Evolutionary conservation across 495 filamentous ascomycete species (phyloP).

Genomic region (Aspergillus cavernicola): DNA sequence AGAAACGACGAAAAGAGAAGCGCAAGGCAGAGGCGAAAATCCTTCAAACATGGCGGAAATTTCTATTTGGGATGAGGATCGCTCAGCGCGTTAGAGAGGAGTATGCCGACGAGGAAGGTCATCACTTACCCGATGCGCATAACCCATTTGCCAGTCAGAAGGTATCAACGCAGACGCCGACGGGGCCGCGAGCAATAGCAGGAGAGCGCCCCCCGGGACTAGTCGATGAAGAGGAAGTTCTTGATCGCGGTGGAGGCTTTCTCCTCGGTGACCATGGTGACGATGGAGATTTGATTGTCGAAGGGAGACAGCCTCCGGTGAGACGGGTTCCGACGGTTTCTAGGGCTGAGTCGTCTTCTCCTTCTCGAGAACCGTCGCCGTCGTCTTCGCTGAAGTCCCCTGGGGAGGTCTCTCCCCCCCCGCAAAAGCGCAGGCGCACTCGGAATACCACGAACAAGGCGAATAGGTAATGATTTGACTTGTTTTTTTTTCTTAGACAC

Average conservation of each 20-base stretch:
- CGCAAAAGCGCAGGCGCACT: conserved; percentile 25
- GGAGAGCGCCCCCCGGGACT: conserved; percentile 1
- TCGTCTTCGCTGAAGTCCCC: neutral
- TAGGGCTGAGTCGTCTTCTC: neutral
- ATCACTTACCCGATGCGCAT: conserved; percentile 26
- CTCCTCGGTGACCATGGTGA: conserved; percentile 17
- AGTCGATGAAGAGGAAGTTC: conserved; percentile 15
- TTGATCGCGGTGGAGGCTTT: conserved; percentile 22
- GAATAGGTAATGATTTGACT: too few species aligned
- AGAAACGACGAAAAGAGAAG: conserved; percentile 73
- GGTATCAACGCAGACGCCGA: conserved; percentile 5
- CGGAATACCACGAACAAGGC: conserved; percentile 14
- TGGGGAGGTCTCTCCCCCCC: conserved; percentile 7
- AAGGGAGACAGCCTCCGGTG: conserved; percentile 8
- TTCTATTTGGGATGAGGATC: conserved; percentile 80
- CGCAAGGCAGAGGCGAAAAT: conserved; percentile 74
- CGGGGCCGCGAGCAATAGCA: too few species aligned
- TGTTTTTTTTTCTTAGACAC: too few species aligned
- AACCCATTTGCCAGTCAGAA: conserved; percentile 37
- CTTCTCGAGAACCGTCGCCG: neutral
- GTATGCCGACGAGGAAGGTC: conserved; percentile 58
- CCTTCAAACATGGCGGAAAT: conserved; percentile 78
- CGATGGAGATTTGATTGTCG: conserved; percentile 11
- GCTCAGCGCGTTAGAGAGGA: conserved; percentile 73
- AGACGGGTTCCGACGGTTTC: neutral